A percentile compares a stretch with the other conserved stretches of the same genome.
phyloP scores from a whole-genome alignment of 129 eudicot species.

The Tagetes patula region DNA sequence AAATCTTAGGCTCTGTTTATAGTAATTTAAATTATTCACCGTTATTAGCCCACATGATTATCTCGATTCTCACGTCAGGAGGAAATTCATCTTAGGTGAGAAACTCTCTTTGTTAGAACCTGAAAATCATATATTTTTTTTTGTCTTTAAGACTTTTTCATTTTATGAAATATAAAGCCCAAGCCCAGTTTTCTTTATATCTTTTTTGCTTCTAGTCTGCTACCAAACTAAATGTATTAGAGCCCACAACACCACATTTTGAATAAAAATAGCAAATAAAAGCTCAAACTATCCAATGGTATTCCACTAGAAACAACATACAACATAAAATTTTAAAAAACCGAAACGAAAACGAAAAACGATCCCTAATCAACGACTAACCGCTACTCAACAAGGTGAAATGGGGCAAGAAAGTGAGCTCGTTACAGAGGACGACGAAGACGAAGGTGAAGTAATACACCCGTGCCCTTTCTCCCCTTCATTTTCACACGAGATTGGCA shows the following conservation, averaged over 20 bases:
- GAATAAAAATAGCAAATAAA: constrained; percentile 17
- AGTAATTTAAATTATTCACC: too few relatives aligned
- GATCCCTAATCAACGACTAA: constrained; percentile 22
- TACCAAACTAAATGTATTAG: neutral
- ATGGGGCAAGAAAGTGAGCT: constrained; percentile 34
- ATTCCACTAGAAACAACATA: constrained; percentile 26
- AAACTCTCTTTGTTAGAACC: too few relatives aligned
- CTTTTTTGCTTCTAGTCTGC: too few relatives aligned
- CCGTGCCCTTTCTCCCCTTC: constrained; percentile 28
- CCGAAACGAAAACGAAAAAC: constrained; percentile 15
- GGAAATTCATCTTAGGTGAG: too few relatives aligned
- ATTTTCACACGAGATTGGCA: constrained; percentile 12
- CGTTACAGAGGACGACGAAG: constrained; percentile 41
- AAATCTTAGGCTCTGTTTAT: too few relatives aligned
- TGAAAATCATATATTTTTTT: too few relatives aligned
- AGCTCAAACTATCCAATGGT: constrained; percentile 29
- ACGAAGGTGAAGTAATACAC: constrained; percentile 35
- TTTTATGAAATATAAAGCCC: neutral
- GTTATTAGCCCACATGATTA: too few relatives aligned
- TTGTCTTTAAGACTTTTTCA: too few relatives aligned
- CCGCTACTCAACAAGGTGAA: constrained; percentile 24
- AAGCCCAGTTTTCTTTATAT: neutral
- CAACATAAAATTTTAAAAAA: constrained; percentile 11
- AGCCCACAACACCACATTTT: neutral
- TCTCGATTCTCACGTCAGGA: too few relatives aligned